Percentiles rank a stretch among this genome's conserved stretches.
Evolutionary conservation across 2,329 filamentous ascomycete species (phyloP).

Genomic region (Eutypa lata): DNA sequence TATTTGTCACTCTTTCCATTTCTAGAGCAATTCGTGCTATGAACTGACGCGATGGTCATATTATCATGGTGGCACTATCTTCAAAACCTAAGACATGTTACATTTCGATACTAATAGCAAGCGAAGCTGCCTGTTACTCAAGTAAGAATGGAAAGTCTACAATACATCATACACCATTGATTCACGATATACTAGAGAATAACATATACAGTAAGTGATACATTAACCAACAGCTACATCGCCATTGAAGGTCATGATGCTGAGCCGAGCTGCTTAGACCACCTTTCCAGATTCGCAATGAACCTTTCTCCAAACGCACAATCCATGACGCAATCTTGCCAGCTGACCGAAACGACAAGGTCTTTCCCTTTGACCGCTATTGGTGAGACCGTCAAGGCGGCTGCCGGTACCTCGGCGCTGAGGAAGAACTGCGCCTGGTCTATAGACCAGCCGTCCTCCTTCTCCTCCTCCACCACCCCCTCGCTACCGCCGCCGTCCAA

Average conservation of each 20-base stretch:
- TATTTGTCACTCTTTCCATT: too few relatives aligned
- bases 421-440: conserved; percentile 14
- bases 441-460: conserved; percentile 9
- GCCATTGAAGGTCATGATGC: neutral
- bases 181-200: too few relatives aligned
- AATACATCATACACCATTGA: too few relatives aligned
- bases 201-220: too few relatives aligned
- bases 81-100: too few relatives aligned
- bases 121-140: too few relatives aligned
- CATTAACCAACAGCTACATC: neutral
- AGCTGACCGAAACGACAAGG: conserved; percentile 12
- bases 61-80: too few relatives aligned
- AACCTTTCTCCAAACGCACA: conserved; percentile 9
- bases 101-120: too few relatives aligned
- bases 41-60: too few relatives aligned
- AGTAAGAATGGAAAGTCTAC: too few relatives aligned
- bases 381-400: conserved; percentile 9
- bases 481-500: conserved; percentile 18
- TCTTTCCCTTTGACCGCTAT: conserved; percentile 13
- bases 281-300: conserved; percentile 10
- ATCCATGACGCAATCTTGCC: conserved; percentile 14
- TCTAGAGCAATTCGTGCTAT: too few relatives aligned
- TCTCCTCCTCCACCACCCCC: neutral
- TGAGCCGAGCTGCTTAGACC: conserved; percentile 2
- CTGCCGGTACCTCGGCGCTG: conserved; percentile 10